A percentile compares a stretch with the other conserved stretches of the same genome.
Conservation (phyloP, 2,329 filamentous ascomycete genomes). For the Microdochium trichocladiopsis region DNA sequence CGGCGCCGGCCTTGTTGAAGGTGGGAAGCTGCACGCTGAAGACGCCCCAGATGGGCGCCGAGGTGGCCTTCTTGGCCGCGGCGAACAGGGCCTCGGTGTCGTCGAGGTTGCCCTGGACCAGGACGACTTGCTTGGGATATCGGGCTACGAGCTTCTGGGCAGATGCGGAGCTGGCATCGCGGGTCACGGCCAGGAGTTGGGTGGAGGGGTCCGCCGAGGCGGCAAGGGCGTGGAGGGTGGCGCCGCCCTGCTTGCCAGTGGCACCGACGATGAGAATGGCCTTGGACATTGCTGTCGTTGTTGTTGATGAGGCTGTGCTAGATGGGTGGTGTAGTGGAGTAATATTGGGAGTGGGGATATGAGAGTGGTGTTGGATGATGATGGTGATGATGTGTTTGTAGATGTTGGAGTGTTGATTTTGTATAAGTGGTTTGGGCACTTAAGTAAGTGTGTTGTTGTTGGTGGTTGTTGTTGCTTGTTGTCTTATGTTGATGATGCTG, state of each 20-base stretch:
- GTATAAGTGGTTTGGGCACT: no score
- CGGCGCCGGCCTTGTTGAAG: slow-evolving; percentile 8
- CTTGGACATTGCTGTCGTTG: background rate
- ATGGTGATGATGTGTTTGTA: background rate
- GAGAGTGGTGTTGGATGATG: background rate
- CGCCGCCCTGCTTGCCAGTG: slow-evolving; percentile 29
- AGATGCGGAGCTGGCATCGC: slow-evolving; percentile 41
- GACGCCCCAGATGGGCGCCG: slow-evolving; percentile 45
- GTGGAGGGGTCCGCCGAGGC: slow-evolving; percentile 23
- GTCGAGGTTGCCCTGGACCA: slow-evolving; percentile 52
- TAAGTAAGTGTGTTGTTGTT: no score
- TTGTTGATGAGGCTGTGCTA: background rate
- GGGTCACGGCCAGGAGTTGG: slow-evolving; percentile 53
- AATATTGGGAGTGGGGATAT: background rate
- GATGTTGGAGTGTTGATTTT: background rate
- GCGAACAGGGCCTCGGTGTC: slow-evolving; percentile 41
- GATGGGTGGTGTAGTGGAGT: background rate
- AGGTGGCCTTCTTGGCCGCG: slow-evolving; percentile 17
- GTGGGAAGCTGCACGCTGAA: slow-evolving; percentile 48
- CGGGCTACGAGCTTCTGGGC: slow-evolving; percentile 39
- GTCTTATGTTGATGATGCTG: background rate
- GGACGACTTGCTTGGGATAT: slow-evolving; percentile 35
- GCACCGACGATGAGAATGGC: slow-evolving; percentile 25
- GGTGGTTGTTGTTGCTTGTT: background rate
- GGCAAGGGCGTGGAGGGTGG: slow-evolving; percentile 22